phyloP scores from a whole-genome alignment of 1,284 basidiomycete genomes.

The Spongiforma sp. region DNA sequence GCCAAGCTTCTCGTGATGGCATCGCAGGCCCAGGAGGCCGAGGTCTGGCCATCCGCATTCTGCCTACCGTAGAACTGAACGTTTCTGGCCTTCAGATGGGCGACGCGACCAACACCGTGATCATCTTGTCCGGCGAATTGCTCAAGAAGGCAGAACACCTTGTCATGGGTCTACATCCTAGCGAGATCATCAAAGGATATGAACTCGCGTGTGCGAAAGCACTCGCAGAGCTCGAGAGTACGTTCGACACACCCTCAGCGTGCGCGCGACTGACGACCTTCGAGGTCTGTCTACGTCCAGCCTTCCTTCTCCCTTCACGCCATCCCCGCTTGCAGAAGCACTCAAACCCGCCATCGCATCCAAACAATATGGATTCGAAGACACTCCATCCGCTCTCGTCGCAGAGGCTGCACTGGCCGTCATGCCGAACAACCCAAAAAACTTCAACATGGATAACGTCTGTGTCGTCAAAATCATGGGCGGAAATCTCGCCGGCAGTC shows the following conservation, averaged over 20 bases:
- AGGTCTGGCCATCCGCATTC: slow-evolving; percentile 56
- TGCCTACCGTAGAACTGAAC: background rate
- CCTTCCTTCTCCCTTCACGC: slow-evolving; percentile 82
- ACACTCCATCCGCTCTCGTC: slow-evolving; percentile 82
- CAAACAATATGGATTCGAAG: slow-evolving; percentile 97
- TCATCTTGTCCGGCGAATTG: slow-evolving; percentile 96
- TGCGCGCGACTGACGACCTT: slow-evolving; percentile 15
- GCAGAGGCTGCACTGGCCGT: slow-evolving; percentile 92
- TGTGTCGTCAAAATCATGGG: slow-evolving; percentile 99
- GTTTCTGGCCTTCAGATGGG: slow-evolving; percentile 74
- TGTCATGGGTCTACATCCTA: slow-evolving; percentile 96
- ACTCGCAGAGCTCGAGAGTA: slow-evolving; percentile 89
- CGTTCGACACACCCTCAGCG: slow-evolving; percentile 40
- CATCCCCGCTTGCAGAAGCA: slow-evolving; percentile 77
- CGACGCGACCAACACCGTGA: slow-evolving; percentile 94
- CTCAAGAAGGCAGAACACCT: slow-evolving; percentile 94
- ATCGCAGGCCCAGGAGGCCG: slow-evolving; percentile 94
- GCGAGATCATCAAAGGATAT: slow-evolving; percentile 94
- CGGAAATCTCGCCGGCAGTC: slow-evolving; percentile 82
- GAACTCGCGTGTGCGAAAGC: slow-evolving; percentile 92
- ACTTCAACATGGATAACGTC: slow-evolving; percentile 98
- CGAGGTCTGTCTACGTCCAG: slow-evolving; percentile 67
- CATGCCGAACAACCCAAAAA: slow-evolving; percentile 88
- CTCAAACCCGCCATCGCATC: slow-evolving; percentile 94
- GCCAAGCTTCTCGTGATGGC: slow-evolving; percentile 98